Percentiles rank a stretch among this genome's conserved stretches.
These are phyloP conservation scores for Fusarium circinatum DNA, from an alignment of 2,329 filamentous ascomycete species.

Conservation along the genomic window DNA sequence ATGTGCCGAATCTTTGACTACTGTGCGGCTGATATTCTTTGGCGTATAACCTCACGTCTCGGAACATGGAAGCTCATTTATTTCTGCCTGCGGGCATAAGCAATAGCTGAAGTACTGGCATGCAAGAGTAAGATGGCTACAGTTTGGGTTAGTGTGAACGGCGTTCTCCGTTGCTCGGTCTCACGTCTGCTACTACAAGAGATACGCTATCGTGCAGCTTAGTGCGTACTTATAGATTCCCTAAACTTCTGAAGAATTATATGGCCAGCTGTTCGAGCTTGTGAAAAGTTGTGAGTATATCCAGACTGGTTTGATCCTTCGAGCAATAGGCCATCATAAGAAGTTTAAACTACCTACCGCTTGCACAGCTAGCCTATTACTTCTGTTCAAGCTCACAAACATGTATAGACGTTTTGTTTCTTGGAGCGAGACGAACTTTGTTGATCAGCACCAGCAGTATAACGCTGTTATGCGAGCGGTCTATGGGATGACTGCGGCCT, in stretches of 20 bases:
- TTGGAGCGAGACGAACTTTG: too few relatives aligned
- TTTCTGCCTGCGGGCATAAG: neutral
- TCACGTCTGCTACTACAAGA: neutral
- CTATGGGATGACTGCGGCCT: too few relatives aligned
- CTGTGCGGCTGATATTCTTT: neutral
- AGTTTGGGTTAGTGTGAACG: neutral
- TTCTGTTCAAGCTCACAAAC: too few relatives aligned
- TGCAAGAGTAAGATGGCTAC: neutral
- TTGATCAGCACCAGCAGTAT: neutral
- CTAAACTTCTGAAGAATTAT: neutral
- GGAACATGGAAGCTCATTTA: neutral
- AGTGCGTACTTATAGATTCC: neutral
- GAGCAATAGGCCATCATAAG: neutral
- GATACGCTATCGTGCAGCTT: too few relatives aligned
- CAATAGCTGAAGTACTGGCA: neutral
- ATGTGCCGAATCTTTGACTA: neutral
- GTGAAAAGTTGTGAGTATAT: accelerated
- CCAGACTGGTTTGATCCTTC: neutral
- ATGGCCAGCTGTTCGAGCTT: too few relatives aligned
- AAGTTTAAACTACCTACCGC: too few relatives aligned
- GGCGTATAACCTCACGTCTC: neutral
- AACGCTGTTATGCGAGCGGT: neutral
- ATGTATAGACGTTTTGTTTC: too few relatives aligned
- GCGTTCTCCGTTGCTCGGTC: neutral
- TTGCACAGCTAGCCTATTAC: neutral